These are phyloP conservation scores for Viola pubescens DNA, from an alignment of 441 rosid species.

Conservation along the genomic window DNA sequence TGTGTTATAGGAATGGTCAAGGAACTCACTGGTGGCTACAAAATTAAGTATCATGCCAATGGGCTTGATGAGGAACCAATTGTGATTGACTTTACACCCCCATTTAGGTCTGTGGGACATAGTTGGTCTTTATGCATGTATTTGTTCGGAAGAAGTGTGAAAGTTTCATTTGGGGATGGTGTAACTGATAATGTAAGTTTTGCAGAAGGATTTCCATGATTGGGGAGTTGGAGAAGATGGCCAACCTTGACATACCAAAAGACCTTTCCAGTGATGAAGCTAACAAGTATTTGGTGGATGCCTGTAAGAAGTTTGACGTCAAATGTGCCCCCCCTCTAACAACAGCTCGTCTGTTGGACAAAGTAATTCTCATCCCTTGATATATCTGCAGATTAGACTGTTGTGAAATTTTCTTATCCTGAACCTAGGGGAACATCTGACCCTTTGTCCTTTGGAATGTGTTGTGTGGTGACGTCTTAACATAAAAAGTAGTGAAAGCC, in stretches of 20 bases:
- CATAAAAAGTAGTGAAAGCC: neutral
- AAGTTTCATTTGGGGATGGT: neutral
- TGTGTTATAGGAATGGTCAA: constrained; percentile 62
- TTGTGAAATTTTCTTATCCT: constrained; percentile 2
- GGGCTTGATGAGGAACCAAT: constrained; percentile 73
- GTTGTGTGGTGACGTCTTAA: neutral
- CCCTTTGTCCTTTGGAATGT: neutral
- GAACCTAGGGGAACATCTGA: neutral
- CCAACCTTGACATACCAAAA: constrained; percentile 63
- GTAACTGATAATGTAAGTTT: constrained; percentile 9
- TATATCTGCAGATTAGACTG: constrained; percentile 4
- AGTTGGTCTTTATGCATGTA: neutral
- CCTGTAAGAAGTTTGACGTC: constrained; percentile 55
- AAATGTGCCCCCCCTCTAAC: constrained; percentile 87
- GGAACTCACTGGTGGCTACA: constrained; percentile 76
- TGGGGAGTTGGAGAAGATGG: constrained; percentile 65
- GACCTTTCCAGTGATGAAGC: constrained; percentile 66
- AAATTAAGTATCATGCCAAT: constrained; percentile 64
- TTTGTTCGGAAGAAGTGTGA: neutral
- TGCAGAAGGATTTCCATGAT: constrained; percentile 79
- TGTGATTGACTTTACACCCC: constrained; percentile 86
- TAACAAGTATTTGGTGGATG: constrained; percentile 54
- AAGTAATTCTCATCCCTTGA: constrained; percentile 29
- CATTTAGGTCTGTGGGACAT: constrained; percentile 50
- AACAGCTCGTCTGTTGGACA: constrained; percentile 65